Evolutionary conservation across 2,329 filamentous ascomycete genomes (phyloP), one percentile per base, ranked within the genome.

Genomic region (Aspergillus latus): DNA sequence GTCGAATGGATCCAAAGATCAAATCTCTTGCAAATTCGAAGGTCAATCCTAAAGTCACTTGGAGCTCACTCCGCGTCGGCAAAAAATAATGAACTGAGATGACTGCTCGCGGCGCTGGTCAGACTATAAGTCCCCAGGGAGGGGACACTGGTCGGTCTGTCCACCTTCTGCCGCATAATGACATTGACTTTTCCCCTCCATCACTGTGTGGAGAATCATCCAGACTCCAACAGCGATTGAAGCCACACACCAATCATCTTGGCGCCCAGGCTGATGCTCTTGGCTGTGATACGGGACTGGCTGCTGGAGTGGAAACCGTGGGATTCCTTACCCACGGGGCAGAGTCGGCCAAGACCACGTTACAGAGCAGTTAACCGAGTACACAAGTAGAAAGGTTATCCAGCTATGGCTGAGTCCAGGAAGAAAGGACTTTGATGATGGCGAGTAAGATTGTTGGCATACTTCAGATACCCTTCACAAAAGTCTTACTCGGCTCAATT

Each of bases 201-300:
- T 30, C 29, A 32, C 9, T 8, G 21, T 32, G 10, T 15, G 43
- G 9, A 30, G 21, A 21, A 42, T 7, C n/a, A 8, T 42, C 39
- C 15, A 15, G 6, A 34, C 32, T 34, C 32, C 36, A 44, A 10
- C 45, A 45, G 39, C 39, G 13, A 55, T 49, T 56, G 42, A 48
- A 40, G 49, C 45, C 32, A 30, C 16, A n/a, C 7, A 6, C 42
- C 16, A 48, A 37, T 26, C 16, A 48, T 29, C 49, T 46, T 28
- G 43, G 43, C 54, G 43, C 49, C 54, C 49, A 52, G 49, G 13
- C 8, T 21, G 37, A 16, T 8, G 21, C 32, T 37, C 39, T 16
- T 42, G 39, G 39, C 34, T 13, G 34, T 13, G 34, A 49, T 49
- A 4, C 11, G 9, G 30, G 29, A 5, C 36, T n/a, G 45, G 29